Evolutionary conservation across 75 land plant genomes (phyloP), one percentile per base, ranked within the genome.

Genomic region (Selaginella tamariscina): DNA sequence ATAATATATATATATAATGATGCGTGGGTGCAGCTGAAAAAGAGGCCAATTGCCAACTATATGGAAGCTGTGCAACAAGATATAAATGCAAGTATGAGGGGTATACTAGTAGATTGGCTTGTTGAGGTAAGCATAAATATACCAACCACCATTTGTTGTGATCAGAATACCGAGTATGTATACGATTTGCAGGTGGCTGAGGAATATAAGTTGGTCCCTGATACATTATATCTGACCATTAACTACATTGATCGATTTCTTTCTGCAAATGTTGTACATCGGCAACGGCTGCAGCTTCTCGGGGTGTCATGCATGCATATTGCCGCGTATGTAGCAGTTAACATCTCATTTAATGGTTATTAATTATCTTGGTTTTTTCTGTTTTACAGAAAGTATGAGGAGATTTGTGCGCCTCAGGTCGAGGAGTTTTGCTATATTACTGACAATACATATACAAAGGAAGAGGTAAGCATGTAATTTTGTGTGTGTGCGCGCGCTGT

Each of bases 341-440:
- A 39, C 15, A 39, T 5, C 11, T 15, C 49, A 5, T 5, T 5
- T 5, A 15, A 39, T 39, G 49, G 11, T 5, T 5, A 5, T 5
- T 39, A 39, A 39, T 5, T 5, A 15, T 5, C 49, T 5, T 5
- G 49, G 5, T 39, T 39, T 54, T 57, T 31, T 30, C 23, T 0
- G 9, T 26, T 59, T 70, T 1, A 5, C 86, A 91, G 97, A 0
- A 93, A 93, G 60, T 88, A 93, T 68, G 98, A 93, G 31, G 98
- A 93, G 79, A 93, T 88, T 1, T 86, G 94, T 78, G 90, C 89
- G 15, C 98, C 98, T 32, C 87, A 84, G 68, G 94, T 93, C 70
- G 98, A 93, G 54, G 94, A 93, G 44, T 88, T 88, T 27, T 93
- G 98, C 71, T 88, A 93, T 65, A 88, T 88, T 28, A 93, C 94